Conservation (phyloP, 2,329 filamentous ascomycete species). For the Lachnellula cervina region DNA sequence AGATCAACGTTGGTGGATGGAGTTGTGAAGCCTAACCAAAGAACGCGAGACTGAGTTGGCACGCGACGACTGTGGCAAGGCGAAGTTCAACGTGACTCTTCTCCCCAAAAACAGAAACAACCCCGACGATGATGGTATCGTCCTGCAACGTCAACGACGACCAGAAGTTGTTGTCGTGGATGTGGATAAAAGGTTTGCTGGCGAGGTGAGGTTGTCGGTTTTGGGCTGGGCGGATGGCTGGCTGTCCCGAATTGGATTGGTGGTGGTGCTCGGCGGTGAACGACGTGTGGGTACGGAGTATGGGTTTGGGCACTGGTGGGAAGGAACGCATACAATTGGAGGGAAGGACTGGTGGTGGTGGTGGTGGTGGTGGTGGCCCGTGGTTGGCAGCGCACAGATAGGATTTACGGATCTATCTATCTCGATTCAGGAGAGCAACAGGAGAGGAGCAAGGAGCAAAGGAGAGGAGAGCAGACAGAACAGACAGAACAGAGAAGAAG, state of each 20-base stretch:
- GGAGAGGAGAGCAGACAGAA: background rate
- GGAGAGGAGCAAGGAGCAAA: no score
- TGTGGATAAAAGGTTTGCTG: background rate
- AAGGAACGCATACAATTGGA: background rate
- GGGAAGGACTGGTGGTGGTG: background rate
- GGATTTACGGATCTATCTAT: background rate
- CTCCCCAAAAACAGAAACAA: background rate
- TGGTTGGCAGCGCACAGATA: background rate
- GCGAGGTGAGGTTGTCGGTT: background rate
- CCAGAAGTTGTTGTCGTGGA: no score
- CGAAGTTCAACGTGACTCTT: conserved; percentile 8
- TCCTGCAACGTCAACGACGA: background rate
- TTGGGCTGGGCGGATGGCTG: background rate
- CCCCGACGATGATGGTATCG: background rate
- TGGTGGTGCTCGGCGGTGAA: background rate
- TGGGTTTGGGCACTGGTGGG: background rate
- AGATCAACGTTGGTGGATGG: conserved; percentile 12
- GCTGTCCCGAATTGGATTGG: background rate
- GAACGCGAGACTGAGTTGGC: conserved; percentile 15
- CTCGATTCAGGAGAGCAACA: background rate
- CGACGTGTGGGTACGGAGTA: background rate
- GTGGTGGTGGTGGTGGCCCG: background rate
- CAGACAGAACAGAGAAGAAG: background rate
- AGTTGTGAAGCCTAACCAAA: conserved; percentile 10
- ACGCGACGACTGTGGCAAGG: conserved; percentile 23